phyloP scores from a whole-genome alignment of 2,329 filamentous ascomycete genomes.

The Dactylellina drechsleri region DNA sequence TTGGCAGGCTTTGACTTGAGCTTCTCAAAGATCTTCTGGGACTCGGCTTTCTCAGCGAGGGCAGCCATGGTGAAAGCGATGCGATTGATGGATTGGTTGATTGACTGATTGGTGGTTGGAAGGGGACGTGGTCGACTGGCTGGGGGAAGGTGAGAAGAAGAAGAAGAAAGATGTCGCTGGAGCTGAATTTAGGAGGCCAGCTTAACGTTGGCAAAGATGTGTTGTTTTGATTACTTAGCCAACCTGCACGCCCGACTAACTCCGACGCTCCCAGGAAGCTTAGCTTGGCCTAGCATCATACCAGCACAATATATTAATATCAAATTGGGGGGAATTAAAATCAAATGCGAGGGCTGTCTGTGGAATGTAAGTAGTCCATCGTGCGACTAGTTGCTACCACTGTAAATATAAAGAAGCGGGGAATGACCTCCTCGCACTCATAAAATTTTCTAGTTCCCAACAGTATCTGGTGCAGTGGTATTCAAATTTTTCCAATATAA shows the following conservation, averaged over 20 bases:
- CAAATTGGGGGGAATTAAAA: too few species aligned
- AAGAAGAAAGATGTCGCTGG: constrained; percentile 62
- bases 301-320: too few species aligned
- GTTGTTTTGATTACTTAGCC: too few species aligned
- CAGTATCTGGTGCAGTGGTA: too few species aligned
- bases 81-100: constrained; percentile 27
- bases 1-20: constrained; percentile 93
- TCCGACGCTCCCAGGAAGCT: background rate
- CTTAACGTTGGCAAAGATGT: constrained; percentile 27
- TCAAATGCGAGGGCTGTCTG: background rate
- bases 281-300: too few species aligned
- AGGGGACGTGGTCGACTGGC: constrained; percentile 1
- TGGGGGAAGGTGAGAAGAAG: background rate
- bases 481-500: constrained; percentile 2
- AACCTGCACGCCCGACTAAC: background rate
- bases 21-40: constrained; percentile 97
- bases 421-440: too few species aligned
- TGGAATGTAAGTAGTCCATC: constrained; percentile 13
- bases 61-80: constrained; percentile 62
- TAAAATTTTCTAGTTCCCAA: too few species aligned
- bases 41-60: constrained; percentile 89
- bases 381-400: too few species aligned
- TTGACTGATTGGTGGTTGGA: constrained; percentile 6
- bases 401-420: too few species aligned
- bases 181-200: constrained; percentile 39